Conservation (phyloP, 768 basidiomycete genomes). For the Mycena galericulata region DNA sequence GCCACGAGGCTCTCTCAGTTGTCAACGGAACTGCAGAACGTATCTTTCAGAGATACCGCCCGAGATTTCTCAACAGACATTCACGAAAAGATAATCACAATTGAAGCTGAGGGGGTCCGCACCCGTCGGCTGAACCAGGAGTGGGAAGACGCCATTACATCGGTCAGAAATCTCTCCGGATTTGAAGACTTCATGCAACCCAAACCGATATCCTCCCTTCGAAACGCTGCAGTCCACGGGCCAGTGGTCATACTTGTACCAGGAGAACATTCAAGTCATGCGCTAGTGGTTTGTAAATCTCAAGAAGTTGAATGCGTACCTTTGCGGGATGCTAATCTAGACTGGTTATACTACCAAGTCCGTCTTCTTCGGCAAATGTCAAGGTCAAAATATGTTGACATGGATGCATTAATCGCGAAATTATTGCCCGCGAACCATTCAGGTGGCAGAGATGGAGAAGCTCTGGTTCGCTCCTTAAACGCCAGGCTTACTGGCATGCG, state of each 20-base stretch:
- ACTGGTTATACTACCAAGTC: background rate
- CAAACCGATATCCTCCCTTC: background rate
- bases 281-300: background rate
- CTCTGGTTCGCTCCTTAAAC: too few species aligned
- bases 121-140: background rate
- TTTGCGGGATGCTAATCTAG: background rate
- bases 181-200: slow-evolving; percentile 1
- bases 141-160: background rate
- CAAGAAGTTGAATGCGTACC: background rate
- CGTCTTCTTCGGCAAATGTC: background rate
- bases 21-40: background rate
- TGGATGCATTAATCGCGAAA: too few species aligned
- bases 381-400: background rate
- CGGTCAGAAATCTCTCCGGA: background rate
- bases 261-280: background rate
- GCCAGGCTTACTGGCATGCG: too few species aligned
- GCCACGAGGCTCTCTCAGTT: background rate
- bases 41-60: background rate
- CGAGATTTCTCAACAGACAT: background rate
- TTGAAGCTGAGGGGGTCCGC: background rate
- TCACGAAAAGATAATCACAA: background rate
- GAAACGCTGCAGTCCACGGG: background rate
- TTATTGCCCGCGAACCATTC: too few species aligned
- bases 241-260: background rate
- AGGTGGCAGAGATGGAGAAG: too few species aligned